Conservation (phyloP, 1,284 basidiomycete species). For the Naganishia sp. region DNA sequence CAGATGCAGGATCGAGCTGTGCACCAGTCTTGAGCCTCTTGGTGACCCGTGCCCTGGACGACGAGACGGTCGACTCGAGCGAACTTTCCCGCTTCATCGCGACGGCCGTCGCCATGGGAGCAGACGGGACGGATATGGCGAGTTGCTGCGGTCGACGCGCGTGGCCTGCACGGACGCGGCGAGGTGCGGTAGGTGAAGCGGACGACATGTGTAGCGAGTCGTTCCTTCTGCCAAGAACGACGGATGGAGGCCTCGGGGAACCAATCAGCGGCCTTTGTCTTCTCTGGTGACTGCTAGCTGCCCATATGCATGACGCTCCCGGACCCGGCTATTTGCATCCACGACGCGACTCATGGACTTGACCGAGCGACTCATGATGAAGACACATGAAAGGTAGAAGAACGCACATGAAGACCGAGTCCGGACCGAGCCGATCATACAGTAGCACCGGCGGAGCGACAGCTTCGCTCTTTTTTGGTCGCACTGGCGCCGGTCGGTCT, state of each 20-base stretch:
- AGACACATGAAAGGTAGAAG: neutral
- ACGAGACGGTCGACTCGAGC: constrained; percentile 20
- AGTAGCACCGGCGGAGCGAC: too few species aligned
- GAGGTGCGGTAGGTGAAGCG: neutral
- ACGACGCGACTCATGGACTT: neutral
- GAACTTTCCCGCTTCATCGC: constrained; percentile 21
- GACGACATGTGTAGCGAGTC: neutral
- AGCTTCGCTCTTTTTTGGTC: too few species aligned
- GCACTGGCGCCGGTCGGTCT: too few species aligned
- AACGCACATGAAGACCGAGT: neutral
- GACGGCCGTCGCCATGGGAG: neutral
- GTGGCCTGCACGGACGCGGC: constrained; percentile 1
- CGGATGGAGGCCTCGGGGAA: constrained; percentile 1
- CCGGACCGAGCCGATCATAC: too few species aligned
- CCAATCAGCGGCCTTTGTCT: neutral
- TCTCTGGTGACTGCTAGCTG: neutral
- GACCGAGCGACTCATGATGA: neutral
- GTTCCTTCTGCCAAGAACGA: neutral
- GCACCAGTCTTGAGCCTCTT: constrained; percentile 9
- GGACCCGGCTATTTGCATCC: neutral
- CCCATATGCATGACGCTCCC: neutral
- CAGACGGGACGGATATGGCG: neutral
- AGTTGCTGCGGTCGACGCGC: neutral
- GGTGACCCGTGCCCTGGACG: neutral
- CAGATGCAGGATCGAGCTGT: neutral